Evolutionary conservation across 441 rosid genomes (phyloP).

Genomic region (Adansonia grandidieri): DNA sequence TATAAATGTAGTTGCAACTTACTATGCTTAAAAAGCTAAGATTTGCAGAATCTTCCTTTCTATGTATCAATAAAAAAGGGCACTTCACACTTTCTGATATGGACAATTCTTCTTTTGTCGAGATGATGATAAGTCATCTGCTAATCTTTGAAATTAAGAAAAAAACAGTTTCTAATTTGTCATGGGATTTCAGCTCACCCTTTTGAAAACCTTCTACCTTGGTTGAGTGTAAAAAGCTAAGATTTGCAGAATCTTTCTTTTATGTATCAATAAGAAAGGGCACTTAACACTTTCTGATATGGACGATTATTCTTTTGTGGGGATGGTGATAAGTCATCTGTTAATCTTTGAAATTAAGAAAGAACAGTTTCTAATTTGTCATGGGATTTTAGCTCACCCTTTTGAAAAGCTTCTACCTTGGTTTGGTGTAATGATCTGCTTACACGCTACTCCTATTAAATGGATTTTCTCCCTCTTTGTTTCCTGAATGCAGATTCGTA

Average conservation of each 20-base stretch:
- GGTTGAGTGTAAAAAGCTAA: not conserved
- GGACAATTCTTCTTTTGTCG: slow-evolving; percentile 4
- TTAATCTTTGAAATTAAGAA: not conserved
- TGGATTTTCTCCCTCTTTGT: slow-evolving; percentile 11
- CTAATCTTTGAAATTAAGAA: not conserved
- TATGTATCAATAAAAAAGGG: not conserved
- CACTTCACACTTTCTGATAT: not conserved
- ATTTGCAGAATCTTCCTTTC: not conserved
- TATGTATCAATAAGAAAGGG: not conserved
- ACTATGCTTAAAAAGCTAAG: not conserved
- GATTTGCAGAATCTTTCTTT: not conserved
- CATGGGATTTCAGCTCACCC: not conserved
- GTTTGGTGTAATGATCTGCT: not conserved
- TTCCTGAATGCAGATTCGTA: slow-evolving; percentile 61
- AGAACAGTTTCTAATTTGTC: slow-evolving; percentile 11
- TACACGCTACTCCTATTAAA: slow-evolving; percentile 7
- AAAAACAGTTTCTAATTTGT: slow-evolving; percentile 4
- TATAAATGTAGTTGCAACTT: slow-evolving; percentile 5
- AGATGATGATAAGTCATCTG: not conserved
- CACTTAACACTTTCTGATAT: not conserved
- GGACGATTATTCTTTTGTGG: slow-evolving; percentile 3
- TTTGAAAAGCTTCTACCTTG: slow-evolving; percentile 10
- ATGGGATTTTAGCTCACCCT: slow-evolving; percentile 3
- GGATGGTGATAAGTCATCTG: not conserved
- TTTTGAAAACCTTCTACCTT: slow-evolving; percentile 10